phyloP scores from a whole-genome alignment of 2,329 filamentous ascomycete genomes.

The Aureobasidium pullulans region DNA sequence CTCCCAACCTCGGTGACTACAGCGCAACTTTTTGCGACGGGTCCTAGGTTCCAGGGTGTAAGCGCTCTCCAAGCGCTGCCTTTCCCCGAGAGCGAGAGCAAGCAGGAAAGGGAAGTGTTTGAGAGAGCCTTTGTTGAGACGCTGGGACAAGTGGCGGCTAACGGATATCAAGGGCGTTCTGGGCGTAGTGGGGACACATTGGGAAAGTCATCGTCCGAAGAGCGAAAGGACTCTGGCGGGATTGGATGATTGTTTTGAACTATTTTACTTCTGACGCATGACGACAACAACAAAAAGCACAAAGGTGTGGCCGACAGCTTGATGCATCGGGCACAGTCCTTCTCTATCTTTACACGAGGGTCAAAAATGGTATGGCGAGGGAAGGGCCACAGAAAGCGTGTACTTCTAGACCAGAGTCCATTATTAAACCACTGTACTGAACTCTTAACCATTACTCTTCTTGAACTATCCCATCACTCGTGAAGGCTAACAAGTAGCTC shows the following conservation, averaged over 20 bases:
- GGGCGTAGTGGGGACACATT: constrained; percentile 6
- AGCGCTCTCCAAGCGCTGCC: constrained; percentile 18
- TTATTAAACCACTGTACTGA: background rate
- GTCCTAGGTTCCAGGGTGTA: constrained; percentile 15
- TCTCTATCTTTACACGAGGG: background rate
- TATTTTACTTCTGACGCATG: constrained; percentile 7
- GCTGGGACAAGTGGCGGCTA: background rate
- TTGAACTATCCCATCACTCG: background rate
- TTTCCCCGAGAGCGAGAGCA: constrained; percentile 9
- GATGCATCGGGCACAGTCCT: background rate
- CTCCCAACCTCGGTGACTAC: constrained; percentile 17
- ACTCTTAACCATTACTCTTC: background rate
- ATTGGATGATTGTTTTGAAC: constrained; percentile 5
- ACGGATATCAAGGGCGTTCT: constrained; percentile 13
- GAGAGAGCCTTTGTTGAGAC: background rate
- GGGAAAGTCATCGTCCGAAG: constrained; percentile 9
- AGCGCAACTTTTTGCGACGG: constrained; percentile 18
- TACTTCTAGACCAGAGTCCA: constrained; percentile 5
- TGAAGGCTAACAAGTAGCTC: no score
- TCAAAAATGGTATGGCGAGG: background rate
- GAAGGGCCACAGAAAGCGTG: background rate
- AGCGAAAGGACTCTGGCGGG: constrained; percentile 12
- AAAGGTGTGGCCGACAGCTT: constrained; percentile 2
- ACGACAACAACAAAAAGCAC: constrained; percentile 13
- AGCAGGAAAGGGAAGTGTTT: constrained; percentile 11